A percentile compares a stretch with the other conserved stretches of the same genome.
phyloP scores from a whole-genome alignment of 2,329 filamentous ascomycete genomes.

The Diaporthe sp. region DNA sequence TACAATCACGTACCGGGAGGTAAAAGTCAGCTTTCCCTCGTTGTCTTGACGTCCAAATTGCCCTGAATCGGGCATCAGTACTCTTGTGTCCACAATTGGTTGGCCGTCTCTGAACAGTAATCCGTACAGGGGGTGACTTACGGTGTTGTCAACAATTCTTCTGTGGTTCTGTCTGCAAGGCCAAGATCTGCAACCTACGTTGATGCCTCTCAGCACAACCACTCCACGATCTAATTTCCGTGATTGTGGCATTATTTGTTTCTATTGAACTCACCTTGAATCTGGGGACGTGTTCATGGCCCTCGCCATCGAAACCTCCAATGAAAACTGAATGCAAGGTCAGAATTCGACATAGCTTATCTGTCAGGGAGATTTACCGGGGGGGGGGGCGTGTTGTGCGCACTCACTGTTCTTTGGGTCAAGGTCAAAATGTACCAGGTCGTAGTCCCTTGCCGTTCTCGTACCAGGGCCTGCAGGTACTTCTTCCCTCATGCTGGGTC shows the following conservation, averaged over 20 bases:
- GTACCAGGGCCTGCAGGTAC: background rate
- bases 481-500: background rate
- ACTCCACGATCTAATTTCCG: rapidly evolving
- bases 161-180: background rate
- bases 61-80: background rate
- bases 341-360: background rate
- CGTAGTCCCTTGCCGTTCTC: background rate
- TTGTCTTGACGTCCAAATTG: background rate
- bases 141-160: background rate
- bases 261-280: background rate
- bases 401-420: background rate
- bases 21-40: background rate
- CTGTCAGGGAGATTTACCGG: background rate
- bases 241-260: background rate
- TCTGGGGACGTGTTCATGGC: background rate
- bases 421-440: constrained; percentile 27
- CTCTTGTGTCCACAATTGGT: rapidly evolving
- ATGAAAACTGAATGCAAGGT: background rate
- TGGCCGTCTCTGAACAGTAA: background rate
- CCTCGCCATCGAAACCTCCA: background rate
- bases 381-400: rapidly evolving
- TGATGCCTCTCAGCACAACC: background rate
- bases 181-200: constrained; percentile 7
- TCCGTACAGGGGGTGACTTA: background rate
- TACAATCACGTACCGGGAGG: background rate